Evolutionary conservation across 129 eudicot species (phyloP).

Genomic region (Artemisia argyi): DNA sequence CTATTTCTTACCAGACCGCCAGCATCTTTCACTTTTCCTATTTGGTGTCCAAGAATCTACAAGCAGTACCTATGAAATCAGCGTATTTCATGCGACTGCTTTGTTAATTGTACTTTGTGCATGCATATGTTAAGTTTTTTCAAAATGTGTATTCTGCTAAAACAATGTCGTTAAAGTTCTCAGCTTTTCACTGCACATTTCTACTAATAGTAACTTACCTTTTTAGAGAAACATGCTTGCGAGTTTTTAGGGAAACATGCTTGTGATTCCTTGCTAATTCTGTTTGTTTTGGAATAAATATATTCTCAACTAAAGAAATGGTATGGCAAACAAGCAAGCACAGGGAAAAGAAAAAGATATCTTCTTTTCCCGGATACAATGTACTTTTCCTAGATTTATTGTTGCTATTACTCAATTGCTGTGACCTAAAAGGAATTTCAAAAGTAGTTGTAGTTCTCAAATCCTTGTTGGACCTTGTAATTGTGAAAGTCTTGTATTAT

Average conservation of each 20-base stretch:
- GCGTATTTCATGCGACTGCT: conserved; percentile 9
- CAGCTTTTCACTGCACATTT: not conserved
- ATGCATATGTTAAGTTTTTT: conserved; percentile 10
- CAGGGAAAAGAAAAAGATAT: conserved; percentile 26
- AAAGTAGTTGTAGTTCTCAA: conserved; percentile 9
- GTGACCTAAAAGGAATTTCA: conserved; percentile 25
- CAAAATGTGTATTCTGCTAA: not conserved
- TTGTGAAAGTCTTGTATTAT: too few species aligned
- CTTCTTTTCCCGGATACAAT: conserved; percentile 12
- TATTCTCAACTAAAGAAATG: conserved; percentile 18
- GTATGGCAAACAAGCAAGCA: conserved; percentile 22
- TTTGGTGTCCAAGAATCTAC: too few species aligned
- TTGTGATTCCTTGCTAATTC: conserved; percentile 27
- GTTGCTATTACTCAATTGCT: conserved; percentile 16
- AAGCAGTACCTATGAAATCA: too few species aligned
- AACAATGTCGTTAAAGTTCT: not conserved
- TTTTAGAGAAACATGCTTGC: not conserved
- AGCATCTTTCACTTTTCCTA: too few species aligned
- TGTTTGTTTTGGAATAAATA: conserved; percentile 31
- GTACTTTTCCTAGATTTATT: conserved; percentile 12
- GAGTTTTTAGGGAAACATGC: conserved; percentile 5
- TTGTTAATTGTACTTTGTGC: conserved; percentile 18
- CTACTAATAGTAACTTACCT: conserved; percentile 8
- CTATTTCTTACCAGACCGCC: not conserved
- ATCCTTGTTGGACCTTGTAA: too few species aligned